These are phyloP conservation scores for Ballota nigra DNA, from an alignment of 257 asterid genomes.

Conservation along the genomic window DNA sequence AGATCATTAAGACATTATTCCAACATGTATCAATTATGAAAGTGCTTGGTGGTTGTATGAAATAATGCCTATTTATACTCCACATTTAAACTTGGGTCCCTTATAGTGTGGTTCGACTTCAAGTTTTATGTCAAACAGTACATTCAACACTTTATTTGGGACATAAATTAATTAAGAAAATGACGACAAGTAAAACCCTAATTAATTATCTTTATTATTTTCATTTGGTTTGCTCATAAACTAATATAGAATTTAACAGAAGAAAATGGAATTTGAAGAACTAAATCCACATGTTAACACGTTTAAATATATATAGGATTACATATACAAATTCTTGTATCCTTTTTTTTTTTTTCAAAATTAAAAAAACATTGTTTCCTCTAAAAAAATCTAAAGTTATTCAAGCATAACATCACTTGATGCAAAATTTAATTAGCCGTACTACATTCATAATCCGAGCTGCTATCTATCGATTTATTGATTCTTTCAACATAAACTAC, in stretches of 20 bases:
- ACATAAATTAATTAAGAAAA: background rate
- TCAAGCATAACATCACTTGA: background rate
- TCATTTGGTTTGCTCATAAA: background rate
- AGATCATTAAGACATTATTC: slow-evolving; percentile 11
- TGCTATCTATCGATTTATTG: background rate
- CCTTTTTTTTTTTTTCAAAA: background rate
- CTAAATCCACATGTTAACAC: background rate
- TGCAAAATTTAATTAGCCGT: background rate
- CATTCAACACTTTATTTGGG: slow-evolving; percentile 4
- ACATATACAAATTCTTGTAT: background rate
- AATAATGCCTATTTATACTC: slow-evolving; percentile 35
- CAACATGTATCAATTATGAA: slow-evolving; percentile 21
- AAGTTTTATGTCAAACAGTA: slow-evolving; percentile 13
- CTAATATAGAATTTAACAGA: background rate
- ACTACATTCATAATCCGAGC: background rate
- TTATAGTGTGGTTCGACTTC: slow-evolving; percentile 5
- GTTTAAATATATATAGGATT: background rate
- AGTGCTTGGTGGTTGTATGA: slow-evolving; percentile 44
- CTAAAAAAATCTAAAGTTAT: background rate
- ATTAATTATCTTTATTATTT: too few species aligned
- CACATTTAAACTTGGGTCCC: slow-evolving; percentile 43
- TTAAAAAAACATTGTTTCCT: too few species aligned
- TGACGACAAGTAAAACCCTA: background rate
- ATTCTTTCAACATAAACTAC: background rate
- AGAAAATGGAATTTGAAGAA: background rate